These are phyloP conservation scores for Samsoniella hepiali DNA, from an alignment of 2,329 filamentous ascomycete genomes.

Conservation along the genomic window DNA sequence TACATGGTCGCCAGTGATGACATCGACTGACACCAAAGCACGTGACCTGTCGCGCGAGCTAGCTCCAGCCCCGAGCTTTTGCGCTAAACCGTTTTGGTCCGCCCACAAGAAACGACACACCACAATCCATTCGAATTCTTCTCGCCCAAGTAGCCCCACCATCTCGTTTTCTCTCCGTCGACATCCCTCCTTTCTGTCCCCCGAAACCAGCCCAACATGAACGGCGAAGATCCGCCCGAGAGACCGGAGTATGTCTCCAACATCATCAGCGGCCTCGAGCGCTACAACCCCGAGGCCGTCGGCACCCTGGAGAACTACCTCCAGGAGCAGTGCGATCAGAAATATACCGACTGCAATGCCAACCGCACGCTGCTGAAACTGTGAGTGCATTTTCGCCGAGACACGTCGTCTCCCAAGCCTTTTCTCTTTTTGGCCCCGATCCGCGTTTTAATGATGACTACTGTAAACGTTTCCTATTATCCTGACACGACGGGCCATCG, in stretches of 20 bases:
- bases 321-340: slow-evolving; percentile 87
- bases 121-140: slow-evolving; percentile 43
- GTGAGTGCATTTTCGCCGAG: slow-evolving; percentile 57
- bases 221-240: slow-evolving; percentile 83
- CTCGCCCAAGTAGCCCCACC: slow-evolving; percentile 36
- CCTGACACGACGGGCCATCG: slow-evolving; percentile 64
- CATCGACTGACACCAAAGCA: slow-evolving; percentile 6
- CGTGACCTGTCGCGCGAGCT: slow-evolving; percentile 3
- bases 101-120: slow-evolving; percentile 39
- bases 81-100: slow-evolving; percentile 34
- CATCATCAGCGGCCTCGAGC: slow-evolving; percentile 95
- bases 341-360: slow-evolving; percentile 92
- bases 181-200: slow-evolving; percentile 23
- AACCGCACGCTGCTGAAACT: slow-evolving; percentile 95
- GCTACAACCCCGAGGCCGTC: slow-evolving; percentile 98
- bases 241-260: slow-evolving; percentile 86
- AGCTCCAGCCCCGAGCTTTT: slow-evolving; percentile 21
- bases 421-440: slow-evolving; percentile 13
- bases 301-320: slow-evolving; percentile 92
- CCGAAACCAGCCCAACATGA: slow-evolving; percentile 45
- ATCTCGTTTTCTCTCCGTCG: slow-evolving; percentile 35
- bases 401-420: background rate
- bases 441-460: slow-evolving; percentile 63
- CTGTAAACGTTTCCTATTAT: slow-evolving; percentile 96
- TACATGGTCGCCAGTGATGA: slow-evolving; percentile 9